These are phyloP conservation scores for Saccharomycopsis sp. DNA, from an alignment of 805 yeast genomes.

Conservation along the genomic window DNA sequence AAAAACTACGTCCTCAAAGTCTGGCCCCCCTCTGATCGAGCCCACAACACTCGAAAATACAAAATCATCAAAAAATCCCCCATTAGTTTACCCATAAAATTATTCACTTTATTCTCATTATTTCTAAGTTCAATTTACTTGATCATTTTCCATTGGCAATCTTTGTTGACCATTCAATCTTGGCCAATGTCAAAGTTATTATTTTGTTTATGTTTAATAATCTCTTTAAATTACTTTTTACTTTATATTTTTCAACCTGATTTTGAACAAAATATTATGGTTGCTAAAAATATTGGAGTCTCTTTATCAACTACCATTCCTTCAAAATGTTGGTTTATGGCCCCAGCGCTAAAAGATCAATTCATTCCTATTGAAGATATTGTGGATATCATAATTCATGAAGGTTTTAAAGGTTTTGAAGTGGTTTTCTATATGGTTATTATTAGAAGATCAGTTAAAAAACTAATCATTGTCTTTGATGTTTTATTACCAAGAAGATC, in stretches of 20 bases:
- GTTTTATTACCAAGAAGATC: conserved; percentile 33
- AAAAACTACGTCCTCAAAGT: conserved; percentile 13
- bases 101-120: neutral
- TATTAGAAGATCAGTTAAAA: conserved; percentile 5
- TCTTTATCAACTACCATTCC: conserved; percentile 26
- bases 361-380: conserved; percentile 36
- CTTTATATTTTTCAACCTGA: conserved; percentile 17
- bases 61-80: conserved; percentile 10
- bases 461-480: conserved; percentile 30
- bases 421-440: conserved; percentile 31
- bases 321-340: conserved; percentile 5
- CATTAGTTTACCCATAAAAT: conserved; percentile 2
- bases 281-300: conserved; percentile 33
- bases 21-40: conserved; percentile 14
- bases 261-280: conserved; percentile 29
- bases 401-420: conserved; percentile 40
- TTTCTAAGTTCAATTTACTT: neutral
- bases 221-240: conserved; percentile 1
- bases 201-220: too few relatives aligned
- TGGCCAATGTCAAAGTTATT: too few relatives aligned
- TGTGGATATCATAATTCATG: conserved; percentile 39
- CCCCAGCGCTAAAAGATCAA: conserved; percentile 8
- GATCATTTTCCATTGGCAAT: too few relatives aligned
- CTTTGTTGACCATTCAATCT: too few relatives aligned
- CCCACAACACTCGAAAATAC: conserved; percentile 11